Evolutionary conservation across 164 flowering plant species (phyloP).

Genomic region (Magnolia sinica): DNA sequence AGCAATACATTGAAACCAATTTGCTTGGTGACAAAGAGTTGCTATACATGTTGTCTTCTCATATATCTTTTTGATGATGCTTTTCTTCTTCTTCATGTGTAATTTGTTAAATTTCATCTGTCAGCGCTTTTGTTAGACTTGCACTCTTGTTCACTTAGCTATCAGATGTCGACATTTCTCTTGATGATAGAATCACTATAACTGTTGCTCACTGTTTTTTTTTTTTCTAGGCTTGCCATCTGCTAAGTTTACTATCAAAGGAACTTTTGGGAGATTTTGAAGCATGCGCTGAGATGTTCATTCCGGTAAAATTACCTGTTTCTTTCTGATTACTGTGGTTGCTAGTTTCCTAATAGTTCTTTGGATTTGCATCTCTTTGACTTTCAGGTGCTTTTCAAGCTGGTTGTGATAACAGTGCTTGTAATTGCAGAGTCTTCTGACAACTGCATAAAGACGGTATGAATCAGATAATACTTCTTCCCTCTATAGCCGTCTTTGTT

Average conservation of each 20-base stretch:
- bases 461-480: not conserved
- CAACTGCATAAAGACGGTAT: constrained; percentile 98
- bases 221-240: constrained; percentile 75
- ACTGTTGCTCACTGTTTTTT: constrained; percentile 3
- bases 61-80: too few relatives aligned
- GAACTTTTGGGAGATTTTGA: constrained; percentile 99
- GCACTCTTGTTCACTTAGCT: too few relatives aligned
- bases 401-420: constrained; percentile 98
- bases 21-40: too few relatives aligned
- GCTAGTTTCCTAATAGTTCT: not conserved
- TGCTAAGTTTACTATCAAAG: constrained; percentile 79
- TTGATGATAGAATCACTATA: not conserved
- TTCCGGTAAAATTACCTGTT: constrained; percentile 62
- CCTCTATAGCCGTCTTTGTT: not conserved
- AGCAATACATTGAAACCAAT: too few relatives aligned
- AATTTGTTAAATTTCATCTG: too few relatives aligned
- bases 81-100: too few relatives aligned
- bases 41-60: too few relatives aligned
- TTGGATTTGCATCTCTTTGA: not conserved
- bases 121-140: too few relatives aligned
- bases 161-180: not conserved
- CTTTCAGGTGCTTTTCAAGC: constrained; percentile 93
- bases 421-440: constrained; percentile 99
- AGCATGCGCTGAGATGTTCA: constrained; percentile 91
- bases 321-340: constrained; percentile 1